Evolutionary conservation across 441 rosid genomes (phyloP).

Genomic region (Pelargonium australe): DNA sequence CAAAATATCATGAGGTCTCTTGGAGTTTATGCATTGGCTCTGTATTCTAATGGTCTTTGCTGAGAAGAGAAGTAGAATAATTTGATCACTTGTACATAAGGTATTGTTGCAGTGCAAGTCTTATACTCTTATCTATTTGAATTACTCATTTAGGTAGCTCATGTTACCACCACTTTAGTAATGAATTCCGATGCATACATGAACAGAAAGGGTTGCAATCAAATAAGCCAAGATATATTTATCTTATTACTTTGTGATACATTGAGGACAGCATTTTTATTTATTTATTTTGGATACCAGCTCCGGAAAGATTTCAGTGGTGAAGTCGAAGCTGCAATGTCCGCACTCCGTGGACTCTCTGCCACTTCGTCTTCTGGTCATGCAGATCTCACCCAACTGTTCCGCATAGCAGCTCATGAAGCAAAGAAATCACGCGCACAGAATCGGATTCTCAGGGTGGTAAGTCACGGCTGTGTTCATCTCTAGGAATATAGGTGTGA

Average conservation of each 20-base stretch:
- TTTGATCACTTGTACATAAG: too few relatives aligned
- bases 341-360: slow-evolving; percentile 55
- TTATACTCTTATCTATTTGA: too few relatives aligned
- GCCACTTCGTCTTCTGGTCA: slow-evolving; percentile 52
- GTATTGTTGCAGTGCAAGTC: too few relatives aligned
- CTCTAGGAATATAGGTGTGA: neutral
- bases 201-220: too few relatives aligned
- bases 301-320: slow-evolving; percentile 74
- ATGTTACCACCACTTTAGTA: too few relatives aligned
- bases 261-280: neutral
- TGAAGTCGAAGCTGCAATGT: slow-evolving; percentile 57
- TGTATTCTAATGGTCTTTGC: too few relatives aligned
- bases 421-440: slow-evolving; percentile 66
- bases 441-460: slow-evolving; percentile 76
- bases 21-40: too few relatives aligned
- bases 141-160: too few relatives aligned
- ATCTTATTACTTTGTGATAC: neutral
- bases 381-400: slow-evolving; percentile 78
- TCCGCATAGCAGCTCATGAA: slow-evolving; percentile 74
- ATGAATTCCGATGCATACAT: too few relatives aligned
- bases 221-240: too few relatives aligned
- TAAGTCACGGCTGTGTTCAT: slow-evolving; percentile 25
- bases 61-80: too few relatives aligned
- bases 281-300: slow-evolving; percentile 28
- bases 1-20: too few relatives aligned